Evolutionary conservation across 2,329 filamentous ascomycete genomes (phyloP).

Genomic region (Cryphonectria nitschkei): DNA sequence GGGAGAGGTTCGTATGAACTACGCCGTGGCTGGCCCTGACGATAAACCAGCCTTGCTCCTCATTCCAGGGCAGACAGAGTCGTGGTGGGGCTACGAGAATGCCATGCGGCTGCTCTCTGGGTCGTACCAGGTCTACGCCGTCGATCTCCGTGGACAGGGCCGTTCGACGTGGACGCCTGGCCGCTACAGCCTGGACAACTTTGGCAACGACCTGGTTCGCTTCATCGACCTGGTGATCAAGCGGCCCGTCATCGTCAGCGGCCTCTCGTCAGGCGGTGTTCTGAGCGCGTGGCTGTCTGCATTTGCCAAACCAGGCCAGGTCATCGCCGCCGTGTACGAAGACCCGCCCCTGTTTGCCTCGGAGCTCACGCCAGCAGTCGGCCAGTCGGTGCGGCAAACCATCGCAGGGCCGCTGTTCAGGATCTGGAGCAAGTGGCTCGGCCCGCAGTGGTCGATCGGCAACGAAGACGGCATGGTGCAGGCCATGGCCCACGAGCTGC

Average conservation of each 20-base stretch:
- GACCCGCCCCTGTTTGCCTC: conserved; percentile 31
- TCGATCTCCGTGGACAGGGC: conserved; percentile 31
- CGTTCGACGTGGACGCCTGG: conserved; percentile 31
- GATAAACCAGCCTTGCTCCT: conserved; percentile 28
- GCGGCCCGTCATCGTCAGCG: conserved; percentile 29
- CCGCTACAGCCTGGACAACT: conserved; percentile 30
- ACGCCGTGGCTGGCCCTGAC: conserved; percentile 24
- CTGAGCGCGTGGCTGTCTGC: conserved; percentile 30
- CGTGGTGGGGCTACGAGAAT: conserved; percentile 30
- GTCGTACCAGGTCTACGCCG: conserved; percentile 31
- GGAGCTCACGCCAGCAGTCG: conserved; percentile 27
- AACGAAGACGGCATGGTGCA: conserved; percentile 26
- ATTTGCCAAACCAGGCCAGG: conserved; percentile 29
- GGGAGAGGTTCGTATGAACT: conserved; percentile 31
- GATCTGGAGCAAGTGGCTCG: conserved; percentile 31
- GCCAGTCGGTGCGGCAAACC: conserved; percentile 25
- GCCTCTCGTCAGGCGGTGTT: conserved; percentile 30
- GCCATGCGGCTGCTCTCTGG: conserved; percentile 28
- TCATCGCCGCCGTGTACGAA: conserved; percentile 29
- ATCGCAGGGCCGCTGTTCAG: conserved; percentile 28
- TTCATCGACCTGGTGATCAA: conserved; percentile 30
- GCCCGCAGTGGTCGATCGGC: conserved; percentile 30
- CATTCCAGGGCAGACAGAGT: conserved; percentile 29
- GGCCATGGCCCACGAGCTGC: conserved; percentile 28
- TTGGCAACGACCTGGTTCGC: conserved; percentile 30